phyloP scores from a whole-genome alignment of 2,329 filamentous ascomycete genomes.

The Penicillium nordicum region DNA sequence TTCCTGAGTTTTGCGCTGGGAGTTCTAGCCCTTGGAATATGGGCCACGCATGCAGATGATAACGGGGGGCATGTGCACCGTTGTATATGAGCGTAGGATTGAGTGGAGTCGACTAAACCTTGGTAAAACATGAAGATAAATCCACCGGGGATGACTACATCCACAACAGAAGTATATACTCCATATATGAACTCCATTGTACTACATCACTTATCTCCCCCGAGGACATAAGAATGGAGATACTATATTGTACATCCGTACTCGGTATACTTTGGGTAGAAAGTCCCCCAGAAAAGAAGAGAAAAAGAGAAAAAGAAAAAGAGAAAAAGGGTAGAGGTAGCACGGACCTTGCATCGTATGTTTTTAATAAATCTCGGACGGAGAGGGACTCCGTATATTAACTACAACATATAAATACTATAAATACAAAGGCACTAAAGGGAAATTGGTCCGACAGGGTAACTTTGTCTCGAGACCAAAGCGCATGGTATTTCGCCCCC shows the following conservation, averaged over 20 bases:
- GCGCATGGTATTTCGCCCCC: not conserved
- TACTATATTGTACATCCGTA: too few relatives aligned
- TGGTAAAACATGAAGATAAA: too few relatives aligned
- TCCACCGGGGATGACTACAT: too few relatives aligned
- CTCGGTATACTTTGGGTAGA: not conserved
- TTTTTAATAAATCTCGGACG: not conserved
- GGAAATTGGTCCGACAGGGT: not conserved
- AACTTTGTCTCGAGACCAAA: not conserved
- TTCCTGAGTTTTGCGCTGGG: not conserved
- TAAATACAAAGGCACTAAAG: not conserved
- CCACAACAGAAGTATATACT: too few relatives aligned
- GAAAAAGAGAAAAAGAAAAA: not conserved
- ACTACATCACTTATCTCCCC: too few relatives aligned
- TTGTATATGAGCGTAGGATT: conserved; percentile 8
- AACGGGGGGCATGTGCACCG: not conserved
- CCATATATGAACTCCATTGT: too few relatives aligned
- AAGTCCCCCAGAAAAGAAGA: not conserved
- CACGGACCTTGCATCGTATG: conserved; percentile 11
- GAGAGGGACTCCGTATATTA: not conserved
- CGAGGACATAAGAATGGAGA: too few relatives aligned
- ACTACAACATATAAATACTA: not conserved
- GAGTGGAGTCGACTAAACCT: not conserved
- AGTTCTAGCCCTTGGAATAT: conserved; percentile 16
- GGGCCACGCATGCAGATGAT: conserved; percentile 4
- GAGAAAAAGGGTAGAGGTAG: not conserved